Evolutionary conservation across 495 filamentous ascomycete species (phyloP).

Genomic region (Bathelium albidoporum): DNA sequence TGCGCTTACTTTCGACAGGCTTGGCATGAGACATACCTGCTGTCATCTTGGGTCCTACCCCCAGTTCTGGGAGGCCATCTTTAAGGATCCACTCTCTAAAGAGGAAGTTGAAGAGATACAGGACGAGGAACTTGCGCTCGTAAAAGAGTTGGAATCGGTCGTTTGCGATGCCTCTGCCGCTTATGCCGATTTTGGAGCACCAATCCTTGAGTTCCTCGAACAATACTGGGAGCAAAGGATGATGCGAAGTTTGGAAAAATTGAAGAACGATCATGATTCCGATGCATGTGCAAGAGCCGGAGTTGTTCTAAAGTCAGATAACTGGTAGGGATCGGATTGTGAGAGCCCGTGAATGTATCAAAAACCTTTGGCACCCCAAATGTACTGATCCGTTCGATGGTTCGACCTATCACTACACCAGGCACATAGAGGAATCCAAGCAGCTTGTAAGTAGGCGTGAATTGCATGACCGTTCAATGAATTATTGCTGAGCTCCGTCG

Average conservation of each 20-base stretch:
- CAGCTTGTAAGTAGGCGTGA: too few species aligned
- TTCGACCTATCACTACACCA: background rate
- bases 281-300: background rate
- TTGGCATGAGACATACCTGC: background rate
- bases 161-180: constrained; percentile 1
- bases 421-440: too few species aligned
- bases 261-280: background rate
- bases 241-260: background rate
- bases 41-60: background rate
- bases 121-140: background rate
- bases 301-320: background rate
- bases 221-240: background rate
- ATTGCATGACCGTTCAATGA: too few species aligned
- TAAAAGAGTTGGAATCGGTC: background rate
- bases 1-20: constrained; percentile 1
- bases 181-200: background rate
- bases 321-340: background rate
- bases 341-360: background rate
- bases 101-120: constrained; percentile 1
- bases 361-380: background rate
- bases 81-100: background rate
- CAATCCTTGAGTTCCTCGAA: background rate
- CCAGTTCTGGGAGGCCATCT: background rate
- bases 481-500: too few species aligned
- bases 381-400: background rate